phyloP scores from a whole-genome alignment of 139 green algal species.

The Penium margaritaceum region DNA sequence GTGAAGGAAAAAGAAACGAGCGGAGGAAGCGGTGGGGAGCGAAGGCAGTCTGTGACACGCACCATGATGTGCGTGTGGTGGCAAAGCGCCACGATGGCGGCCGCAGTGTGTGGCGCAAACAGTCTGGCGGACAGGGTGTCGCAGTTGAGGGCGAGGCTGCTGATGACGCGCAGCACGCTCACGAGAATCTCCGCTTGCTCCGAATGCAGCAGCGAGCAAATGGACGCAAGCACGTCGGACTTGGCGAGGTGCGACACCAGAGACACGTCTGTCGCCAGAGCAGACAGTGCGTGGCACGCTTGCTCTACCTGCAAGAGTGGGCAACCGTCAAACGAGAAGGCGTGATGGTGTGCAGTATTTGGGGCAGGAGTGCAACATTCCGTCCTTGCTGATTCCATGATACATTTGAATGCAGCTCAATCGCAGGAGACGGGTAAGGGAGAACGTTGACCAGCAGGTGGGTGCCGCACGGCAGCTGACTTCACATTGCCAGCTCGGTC shows the following conservation, averaged over 20 bases:
- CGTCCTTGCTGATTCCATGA: too few relatives aligned
- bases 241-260: slow-evolving; percentile 35
- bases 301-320: slow-evolving; percentile 29
- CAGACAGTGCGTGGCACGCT: slow-evolving; percentile 26
- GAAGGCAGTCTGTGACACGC: neutral
- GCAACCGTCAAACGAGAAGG: too few relatives aligned
- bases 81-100: slow-evolving; percentile 22
- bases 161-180: slow-evolving; percentile 29
- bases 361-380: too few relatives aligned
- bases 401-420: too few relatives aligned
- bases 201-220: slow-evolving; percentile 30
- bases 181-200: slow-evolving; percentile 36
- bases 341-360: too few relatives aligned
- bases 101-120: slow-evolving; percentile 7
- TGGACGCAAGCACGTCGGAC: slow-evolving; percentile 37
- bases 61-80: slow-evolving; percentile 7
- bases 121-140: slow-evolving; percentile 20
- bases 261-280: slow-evolving; percentile 28
- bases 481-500: too few relatives aligned
- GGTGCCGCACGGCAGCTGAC: too few relatives aligned
- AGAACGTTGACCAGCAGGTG: too few relatives aligned
- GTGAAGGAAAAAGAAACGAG: too few relatives aligned
- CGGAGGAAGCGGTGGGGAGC: too few relatives aligned
- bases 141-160: slow-evolving; percentile 31
- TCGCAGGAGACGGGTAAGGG: too few relatives aligned